Evolutionary conservation across 2,329 filamentous ascomycete species (phyloP).

Genomic region (Colletotrichum higginsianum): DNA sequence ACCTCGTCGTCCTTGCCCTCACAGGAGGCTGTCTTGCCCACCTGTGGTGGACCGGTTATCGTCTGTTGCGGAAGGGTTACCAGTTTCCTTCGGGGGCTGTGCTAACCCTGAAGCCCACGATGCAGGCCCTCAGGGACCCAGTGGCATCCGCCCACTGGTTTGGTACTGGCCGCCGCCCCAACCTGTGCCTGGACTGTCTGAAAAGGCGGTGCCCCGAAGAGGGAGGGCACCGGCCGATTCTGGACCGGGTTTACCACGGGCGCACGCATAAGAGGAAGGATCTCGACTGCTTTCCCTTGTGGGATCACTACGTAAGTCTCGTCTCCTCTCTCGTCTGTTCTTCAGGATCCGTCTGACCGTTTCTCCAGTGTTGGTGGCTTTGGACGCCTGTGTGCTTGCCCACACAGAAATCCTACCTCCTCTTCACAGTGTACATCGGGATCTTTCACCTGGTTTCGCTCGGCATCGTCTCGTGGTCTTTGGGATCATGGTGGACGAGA

Average conservation of each 20-base stretch:
- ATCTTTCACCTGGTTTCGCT: background rate
- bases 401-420: background rate
- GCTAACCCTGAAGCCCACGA: background rate
- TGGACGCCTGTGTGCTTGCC: background rate
- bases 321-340: background rate
- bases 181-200: background rate
- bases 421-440: background rate
- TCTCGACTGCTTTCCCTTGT: background rate
- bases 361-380: constrained; percentile 6
- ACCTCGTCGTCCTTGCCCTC: background rate
- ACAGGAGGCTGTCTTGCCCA: background rate
- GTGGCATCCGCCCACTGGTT: background rate
- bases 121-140: background rate
- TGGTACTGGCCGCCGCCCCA: background rate
- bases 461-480: background rate
- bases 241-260: constrained; percentile 8
- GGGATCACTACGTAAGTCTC: constrained; percentile 10
- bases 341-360: background rate
- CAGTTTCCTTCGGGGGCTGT: background rate
- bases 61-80: background rate
- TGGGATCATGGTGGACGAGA: background rate
- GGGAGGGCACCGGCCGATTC: background rate
- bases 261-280: background rate
- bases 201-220: background rate
- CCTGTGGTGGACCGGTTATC: background rate